Evolutionary conservation across 257 asterid genomes (phyloP).

Genomic region (Ilex aquifolium): DNA sequence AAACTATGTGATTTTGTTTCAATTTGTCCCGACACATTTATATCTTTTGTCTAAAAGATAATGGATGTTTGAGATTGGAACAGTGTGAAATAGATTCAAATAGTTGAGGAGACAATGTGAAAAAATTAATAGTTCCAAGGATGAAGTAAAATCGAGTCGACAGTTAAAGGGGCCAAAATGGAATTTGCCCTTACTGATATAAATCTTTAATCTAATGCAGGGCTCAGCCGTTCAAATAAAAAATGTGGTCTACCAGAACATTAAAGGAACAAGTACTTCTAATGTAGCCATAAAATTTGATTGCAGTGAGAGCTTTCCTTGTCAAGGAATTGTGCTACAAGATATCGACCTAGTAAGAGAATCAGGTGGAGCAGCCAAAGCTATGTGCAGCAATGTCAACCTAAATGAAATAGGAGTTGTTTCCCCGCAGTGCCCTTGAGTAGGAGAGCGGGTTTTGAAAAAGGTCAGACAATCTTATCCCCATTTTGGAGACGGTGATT

Average conservation of each 20-base stretch:
- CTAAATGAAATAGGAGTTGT: slow-evolving; percentile 26
- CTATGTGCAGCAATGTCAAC: slow-evolving; percentile 48
- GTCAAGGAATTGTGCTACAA: slow-evolving; percentile 50
- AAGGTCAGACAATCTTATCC: too few relatives aligned
- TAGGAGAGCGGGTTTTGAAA: too few relatives aligned
- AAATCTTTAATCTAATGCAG: slow-evolving; percentile 19
- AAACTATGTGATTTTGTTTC: too few relatives aligned
- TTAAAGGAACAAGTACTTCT: slow-evolving; percentile 61
- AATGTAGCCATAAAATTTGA: slow-evolving; percentile 42
- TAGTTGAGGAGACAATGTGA: too few relatives aligned
- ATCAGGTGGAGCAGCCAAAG: slow-evolving; percentile 30
- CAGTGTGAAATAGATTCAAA: too few relatives aligned
- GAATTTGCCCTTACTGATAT: neutral
- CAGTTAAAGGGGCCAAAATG: too few relatives aligned
- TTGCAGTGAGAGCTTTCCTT: slow-evolving; percentile 57
- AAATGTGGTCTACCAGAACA: slow-evolving; percentile 51
- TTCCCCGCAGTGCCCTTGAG: slow-evolving; percentile 47
- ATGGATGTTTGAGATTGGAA: too few relatives aligned
- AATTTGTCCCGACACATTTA: too few relatives aligned
- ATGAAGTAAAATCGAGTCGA: too few relatives aligned
- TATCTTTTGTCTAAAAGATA: too few relatives aligned
- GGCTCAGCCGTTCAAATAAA: slow-evolving; percentile 53
- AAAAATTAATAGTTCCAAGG: too few relatives aligned
- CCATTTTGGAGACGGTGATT: too few relatives aligned
- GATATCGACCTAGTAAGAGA: slow-evolving; percentile 39